Evolutionary conservation across 805 yeast species (phyloP), one percentile per base, ranked within the genome.

Genomic region (Blastobotrys parvus): DNA sequence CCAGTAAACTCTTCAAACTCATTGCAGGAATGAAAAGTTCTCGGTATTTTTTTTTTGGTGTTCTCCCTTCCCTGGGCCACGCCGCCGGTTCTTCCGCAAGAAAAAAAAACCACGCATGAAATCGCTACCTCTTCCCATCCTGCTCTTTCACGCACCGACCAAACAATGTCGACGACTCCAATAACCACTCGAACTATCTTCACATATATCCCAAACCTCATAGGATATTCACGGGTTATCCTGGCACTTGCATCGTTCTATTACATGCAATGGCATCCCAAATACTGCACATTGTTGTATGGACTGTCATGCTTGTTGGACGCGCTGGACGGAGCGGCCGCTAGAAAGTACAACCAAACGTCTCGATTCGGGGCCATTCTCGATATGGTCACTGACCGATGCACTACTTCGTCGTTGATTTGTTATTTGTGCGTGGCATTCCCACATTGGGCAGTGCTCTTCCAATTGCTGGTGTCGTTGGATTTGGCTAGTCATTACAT

Each of bases 381-480:
- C 54, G 99, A 92, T 64, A 92, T 92, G 99, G 97, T 92, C 25
- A 90, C 98, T 16, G 99, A 92, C 62, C 74, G 99, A 59, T 92
- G 97, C 61, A 89, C 98, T 11, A 92, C 99, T 0, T 77, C 94
- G 11, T 82, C 95, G n/a, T 72, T 92, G 56, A 79, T 92, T 53
- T 88, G 94, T 61, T 92, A 75, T 62, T 70, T 92, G 45, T 77
- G 92, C 52, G 79, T 84, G 30, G 68, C 83, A 38, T 90, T 85
- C 58, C 97, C 97, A 5, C 55, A 63, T 25, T 82, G 70, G 64
- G 71, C 76, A 41, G 64, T 84, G 10, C 51, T 78, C 6, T 89
- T 90, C 80, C 99, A 92, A 67, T 54, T 85, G 20, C 70, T 92
- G 53, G 79, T 89, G 40, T 82, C 94, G 8, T 69, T 92, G 54